These are phyloP conservation scores for Debaryomyces prosopidis DNA, from an alignment of 805 yeast genomes.

Conservation along the genomic window DNA sequence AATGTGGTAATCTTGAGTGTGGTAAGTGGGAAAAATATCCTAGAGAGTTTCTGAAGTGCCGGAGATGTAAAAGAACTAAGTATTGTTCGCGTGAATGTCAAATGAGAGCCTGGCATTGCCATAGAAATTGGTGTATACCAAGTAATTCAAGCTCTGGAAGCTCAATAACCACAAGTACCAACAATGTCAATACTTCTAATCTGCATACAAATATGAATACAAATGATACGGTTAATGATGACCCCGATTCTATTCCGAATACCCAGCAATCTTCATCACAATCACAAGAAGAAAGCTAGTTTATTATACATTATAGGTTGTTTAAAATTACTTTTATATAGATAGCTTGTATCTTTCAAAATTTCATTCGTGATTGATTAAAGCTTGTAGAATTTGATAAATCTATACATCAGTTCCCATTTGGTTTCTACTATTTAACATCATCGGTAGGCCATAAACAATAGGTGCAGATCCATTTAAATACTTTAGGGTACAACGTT, in stretches of 20 bases:
- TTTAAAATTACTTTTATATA: too few species aligned
- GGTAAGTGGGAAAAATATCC: slow-evolving; percentile 93
- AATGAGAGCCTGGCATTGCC: slow-evolving; percentile 87
- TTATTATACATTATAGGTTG: too few species aligned
- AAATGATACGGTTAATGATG: not conserved
- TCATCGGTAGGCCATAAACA: slow-evolving; percentile 80
- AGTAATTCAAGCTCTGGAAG: slow-evolving; percentile 30
- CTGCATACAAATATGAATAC: not conserved
- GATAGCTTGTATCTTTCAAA: too few species aligned
- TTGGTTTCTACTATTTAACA: not conserved
- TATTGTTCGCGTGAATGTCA: slow-evolving; percentile 94
- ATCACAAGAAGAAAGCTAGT: not conserved
- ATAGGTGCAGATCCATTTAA: slow-evolving; percentile 94
- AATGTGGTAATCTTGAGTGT: slow-evolving; percentile 91
- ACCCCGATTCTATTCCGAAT: not conserved
- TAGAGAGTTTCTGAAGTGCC: slow-evolving; percentile 90
- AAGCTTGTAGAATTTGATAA: too few species aligned
- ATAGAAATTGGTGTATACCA: slow-evolving; percentile 89
- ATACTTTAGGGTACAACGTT: slow-evolving; percentile 65
- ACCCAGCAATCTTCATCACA: not conserved
- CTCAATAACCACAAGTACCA: not conserved
- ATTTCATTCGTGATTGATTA: too few species aligned
- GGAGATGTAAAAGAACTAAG: slow-evolving; percentile 91
- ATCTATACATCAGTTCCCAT: too few species aligned
- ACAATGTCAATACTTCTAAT: not conserved